These are phyloP conservation scores for Lipomyces oligophaga DNA, from an alignment of 805 yeast species.

Conservation along the genomic window DNA sequence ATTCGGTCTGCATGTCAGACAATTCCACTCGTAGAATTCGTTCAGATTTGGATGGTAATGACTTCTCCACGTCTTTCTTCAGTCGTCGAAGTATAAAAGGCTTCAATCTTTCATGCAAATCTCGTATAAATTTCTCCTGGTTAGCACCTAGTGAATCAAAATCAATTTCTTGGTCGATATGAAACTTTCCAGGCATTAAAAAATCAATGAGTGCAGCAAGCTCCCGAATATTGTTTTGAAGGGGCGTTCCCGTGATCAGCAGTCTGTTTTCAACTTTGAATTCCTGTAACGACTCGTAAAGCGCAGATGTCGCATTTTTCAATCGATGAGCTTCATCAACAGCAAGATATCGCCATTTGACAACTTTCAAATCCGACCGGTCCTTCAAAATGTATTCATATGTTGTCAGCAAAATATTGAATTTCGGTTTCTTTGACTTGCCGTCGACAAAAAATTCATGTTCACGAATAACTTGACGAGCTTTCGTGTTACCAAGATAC, in stretches of 20 bases:
- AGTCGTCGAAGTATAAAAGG: conserved; percentile 91
- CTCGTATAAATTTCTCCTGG: conserved; percentile 85
- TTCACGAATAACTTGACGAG: conserved; percentile 77
- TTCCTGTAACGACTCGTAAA: conserved; percentile 80
- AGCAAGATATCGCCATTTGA: conserved; percentile 94
- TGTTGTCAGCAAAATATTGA: conserved; percentile 88
- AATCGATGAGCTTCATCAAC: conserved; percentile 98
- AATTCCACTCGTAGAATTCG: conserved; percentile 91
- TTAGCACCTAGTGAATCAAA: conserved; percentile 82
- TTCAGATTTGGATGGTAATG: conserved; percentile 92
- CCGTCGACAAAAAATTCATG: conserved; percentile 71
- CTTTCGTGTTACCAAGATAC: conserved; percentile 85
- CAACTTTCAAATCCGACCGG: conserved; percentile 67
- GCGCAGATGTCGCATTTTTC: conserved; percentile 88
- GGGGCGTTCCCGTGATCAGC: conserved; percentile 95
- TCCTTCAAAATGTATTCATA: conserved; percentile 95
- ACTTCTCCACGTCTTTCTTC: conserved; percentile 96
- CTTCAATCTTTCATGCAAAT: conserved; percentile 75
- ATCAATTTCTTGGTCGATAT: conserved; percentile 91
- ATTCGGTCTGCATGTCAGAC: conserved; percentile 91
- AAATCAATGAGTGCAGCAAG: conserved; percentile 92
- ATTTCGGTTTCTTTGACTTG: conserved; percentile 67
- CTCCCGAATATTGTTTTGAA: conserved; percentile 93
- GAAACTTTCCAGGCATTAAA: conserved; percentile 90
- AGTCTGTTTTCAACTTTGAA: conserved; percentile 81